phyloP scores from a whole-genome alignment of 1,284 basidiomycete species.

The Cryptococcus sp. region DNA sequence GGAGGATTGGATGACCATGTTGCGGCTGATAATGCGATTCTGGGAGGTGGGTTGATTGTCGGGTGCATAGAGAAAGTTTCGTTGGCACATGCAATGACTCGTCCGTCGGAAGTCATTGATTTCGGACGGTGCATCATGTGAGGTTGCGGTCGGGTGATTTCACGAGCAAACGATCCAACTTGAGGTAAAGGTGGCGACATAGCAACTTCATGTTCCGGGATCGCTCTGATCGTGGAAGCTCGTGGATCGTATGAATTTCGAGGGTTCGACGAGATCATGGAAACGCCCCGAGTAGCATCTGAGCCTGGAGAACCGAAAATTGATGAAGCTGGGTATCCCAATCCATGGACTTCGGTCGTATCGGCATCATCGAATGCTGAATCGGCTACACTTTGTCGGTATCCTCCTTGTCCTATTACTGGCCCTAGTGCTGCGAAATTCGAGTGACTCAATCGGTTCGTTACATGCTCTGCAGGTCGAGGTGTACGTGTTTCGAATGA shows the following conservation, averaged over 20 bases:
- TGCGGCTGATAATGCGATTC: constrained; percentile 40
- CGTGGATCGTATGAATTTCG: constrained; percentile 1
- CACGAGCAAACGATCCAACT: constrained; percentile 35
- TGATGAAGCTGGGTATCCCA: constrained; percentile 38
- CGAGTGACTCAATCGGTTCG: constrained; percentile 13
- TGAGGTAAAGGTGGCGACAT: constrained; percentile 41
- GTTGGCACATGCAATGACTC: constrained; percentile 35
- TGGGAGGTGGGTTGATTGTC: constrained; percentile 39
- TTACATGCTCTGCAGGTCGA: constrained; percentile 13
- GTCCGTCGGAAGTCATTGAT: constrained; percentile 24
- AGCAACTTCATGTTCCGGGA: constrained; percentile 25
- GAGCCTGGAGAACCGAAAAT: constrained; percentile 37
- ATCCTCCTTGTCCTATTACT: constrained; percentile 1
- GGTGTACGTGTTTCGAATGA: constrained; percentile 38
- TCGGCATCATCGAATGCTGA: constrained; percentile 38
- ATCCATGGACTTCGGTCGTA: constrained; percentile 26
- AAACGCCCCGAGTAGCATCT: not conserved
- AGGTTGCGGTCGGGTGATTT: constrained; percentile 8
- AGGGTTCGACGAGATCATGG: not conserved
- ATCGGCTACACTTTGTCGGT: constrained; percentile 1
- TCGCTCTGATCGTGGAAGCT: constrained; percentile 32
- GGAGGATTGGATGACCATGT: constrained; percentile 43
- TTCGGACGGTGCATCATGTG: constrained; percentile 7
- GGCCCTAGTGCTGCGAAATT: constrained; percentile 8
- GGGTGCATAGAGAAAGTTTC: constrained; percentile 47